Evolutionary conservation across 371 early-diverging fungal genomes (phyloP).

Genomic region (Zychaea mexicana): DNA sequence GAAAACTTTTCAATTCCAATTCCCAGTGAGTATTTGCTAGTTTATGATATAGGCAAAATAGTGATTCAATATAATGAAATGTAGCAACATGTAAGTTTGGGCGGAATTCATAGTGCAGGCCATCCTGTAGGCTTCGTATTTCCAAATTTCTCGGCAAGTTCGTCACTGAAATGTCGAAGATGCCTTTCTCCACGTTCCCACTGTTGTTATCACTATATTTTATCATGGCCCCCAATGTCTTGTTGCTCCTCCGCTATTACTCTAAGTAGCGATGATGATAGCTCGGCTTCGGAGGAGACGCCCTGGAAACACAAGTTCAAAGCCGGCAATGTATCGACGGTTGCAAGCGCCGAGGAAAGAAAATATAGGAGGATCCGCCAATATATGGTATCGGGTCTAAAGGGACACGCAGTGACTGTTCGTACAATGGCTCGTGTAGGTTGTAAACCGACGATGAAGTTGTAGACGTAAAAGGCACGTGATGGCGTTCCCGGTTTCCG

Average conservation of each 20-base stretch:
- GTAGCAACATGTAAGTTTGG: too few species aligned
- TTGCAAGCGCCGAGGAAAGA: not conserved
- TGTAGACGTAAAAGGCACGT: not conserved
- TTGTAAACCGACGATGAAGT: not conserved
- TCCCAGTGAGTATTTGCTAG: too few species aligned
- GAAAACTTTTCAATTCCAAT: too few species aligned
- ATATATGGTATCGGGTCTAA: not conserved
- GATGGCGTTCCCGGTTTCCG: not conserved
- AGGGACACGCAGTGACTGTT: not conserved
- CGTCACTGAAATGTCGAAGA: too few species aligned
- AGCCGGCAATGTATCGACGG: not conserved
- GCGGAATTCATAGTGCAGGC: too few species aligned
- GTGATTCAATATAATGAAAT: too few species aligned
- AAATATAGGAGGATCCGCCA: not conserved
- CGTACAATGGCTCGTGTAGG: not conserved
- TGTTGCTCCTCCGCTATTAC: not conserved
- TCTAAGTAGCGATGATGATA: not conserved
- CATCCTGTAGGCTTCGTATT: too few species aligned
- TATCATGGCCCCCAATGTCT: not conserved
- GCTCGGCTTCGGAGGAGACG: not conserved
- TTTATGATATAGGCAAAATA: too few species aligned
- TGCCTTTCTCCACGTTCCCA: too few species aligned
- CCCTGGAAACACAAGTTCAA: not conserved
- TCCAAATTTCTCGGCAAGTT: too few species aligned
- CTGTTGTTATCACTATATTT: not conserved